phyloP scores from a whole-genome alignment of 139 green algal genomes.

The Nannochloris sp. region DNA sequence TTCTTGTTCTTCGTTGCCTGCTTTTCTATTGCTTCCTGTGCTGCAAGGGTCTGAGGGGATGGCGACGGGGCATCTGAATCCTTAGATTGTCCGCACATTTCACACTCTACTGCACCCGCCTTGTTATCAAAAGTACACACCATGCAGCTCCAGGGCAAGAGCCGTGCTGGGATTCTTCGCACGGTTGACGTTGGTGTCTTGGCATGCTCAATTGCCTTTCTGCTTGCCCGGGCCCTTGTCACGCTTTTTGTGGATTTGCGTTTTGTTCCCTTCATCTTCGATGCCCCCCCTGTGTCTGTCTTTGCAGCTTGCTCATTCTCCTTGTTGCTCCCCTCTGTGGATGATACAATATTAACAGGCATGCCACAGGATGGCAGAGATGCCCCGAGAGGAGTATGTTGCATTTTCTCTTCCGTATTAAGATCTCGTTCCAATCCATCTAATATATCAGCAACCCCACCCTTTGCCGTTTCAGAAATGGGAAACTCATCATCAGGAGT shows the following conservation, averaged over 20 bases:
- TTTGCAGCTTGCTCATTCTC: too few relatives aligned
- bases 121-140: conserved; percentile 38
- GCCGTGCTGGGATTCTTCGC: conserved; percentile 22
- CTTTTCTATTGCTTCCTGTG: neutral
- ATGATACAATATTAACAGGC: too few relatives aligned
- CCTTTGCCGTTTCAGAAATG: neutral
- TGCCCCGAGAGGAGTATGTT: neutral
- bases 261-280: neutral
- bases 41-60: neutral
- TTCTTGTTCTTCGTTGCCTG: neutral
- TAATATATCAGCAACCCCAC: neutral
- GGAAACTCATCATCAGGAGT: neutral
- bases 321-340: too few relatives aligned
- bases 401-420: neutral
- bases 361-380: neutral
- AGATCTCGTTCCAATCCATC: neutral
- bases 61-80: neutral
- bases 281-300: too few relatives aligned
- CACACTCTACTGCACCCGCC: conserved; percentile 12
- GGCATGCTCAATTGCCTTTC: neutral
- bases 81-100: conserved; percentile 15
- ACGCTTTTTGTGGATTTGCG: neutral
- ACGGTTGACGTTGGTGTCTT: neutral
- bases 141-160: conserved; percentile 31
- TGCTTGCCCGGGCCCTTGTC: neutral